A percentile compares a stretch with the other conserved stretches of the same genome.
Conservation (phyloP, 257 asterid species). For the Solanum sejunctum region DNA sequence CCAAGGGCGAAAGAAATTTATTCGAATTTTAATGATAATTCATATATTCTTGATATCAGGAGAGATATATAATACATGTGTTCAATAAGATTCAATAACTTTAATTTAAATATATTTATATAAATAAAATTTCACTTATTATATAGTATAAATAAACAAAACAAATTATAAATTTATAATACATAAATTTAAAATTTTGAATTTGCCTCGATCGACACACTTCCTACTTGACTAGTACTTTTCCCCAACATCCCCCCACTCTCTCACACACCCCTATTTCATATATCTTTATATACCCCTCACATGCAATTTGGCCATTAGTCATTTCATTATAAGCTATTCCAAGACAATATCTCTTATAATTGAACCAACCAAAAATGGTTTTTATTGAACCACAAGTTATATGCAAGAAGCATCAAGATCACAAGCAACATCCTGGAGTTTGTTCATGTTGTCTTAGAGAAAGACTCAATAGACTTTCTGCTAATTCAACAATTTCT, state of each 20-base stretch:
- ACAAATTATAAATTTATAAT: no score
- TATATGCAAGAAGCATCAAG: constrained; percentile 41
- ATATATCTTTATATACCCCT: not conserved
- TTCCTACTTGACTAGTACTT: not conserved
- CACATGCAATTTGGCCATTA: not conserved
- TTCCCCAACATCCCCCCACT: not conserved
- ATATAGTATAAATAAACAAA: not conserved
- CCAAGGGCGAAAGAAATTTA: no score
- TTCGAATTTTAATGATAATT: no score
- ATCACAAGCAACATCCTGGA: constrained; percentile 45
- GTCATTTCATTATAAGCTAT: not conserved
- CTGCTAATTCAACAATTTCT: not conserved
- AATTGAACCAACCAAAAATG: constrained; percentile 3
- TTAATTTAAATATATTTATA: no score
- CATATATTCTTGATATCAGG: no score
- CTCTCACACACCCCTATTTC: not conserved
- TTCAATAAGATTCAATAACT: no score
- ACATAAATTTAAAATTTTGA: not conserved
- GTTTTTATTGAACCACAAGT: constrained; percentile 26
- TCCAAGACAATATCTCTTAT: not conserved
- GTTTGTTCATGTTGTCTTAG: constrained; percentile 49
- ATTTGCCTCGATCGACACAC: not conserved
- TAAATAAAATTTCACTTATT: no score
- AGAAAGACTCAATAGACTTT: constrained; percentile 30
- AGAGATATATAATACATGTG: not conserved